Base-by-base conservation (phyloP, 768 basidiomycete genomes). In the Stropharia rugosoannulata region DNA sequence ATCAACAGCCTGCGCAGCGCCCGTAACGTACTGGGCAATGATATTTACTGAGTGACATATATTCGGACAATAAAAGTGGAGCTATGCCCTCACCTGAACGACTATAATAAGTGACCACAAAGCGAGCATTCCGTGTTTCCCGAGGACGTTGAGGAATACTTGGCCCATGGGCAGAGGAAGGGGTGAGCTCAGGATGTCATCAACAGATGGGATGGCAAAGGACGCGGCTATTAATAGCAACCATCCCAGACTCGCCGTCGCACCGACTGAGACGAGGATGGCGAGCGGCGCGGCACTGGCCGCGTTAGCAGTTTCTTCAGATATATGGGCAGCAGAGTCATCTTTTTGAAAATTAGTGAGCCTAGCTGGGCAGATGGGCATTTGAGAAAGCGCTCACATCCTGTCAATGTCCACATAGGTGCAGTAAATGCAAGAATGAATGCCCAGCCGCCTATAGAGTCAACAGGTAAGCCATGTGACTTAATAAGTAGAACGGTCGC, bases 341-440 rank as follows among this genome's bases (percentile, higher is more conserved):
- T 90, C 87, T 89, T 47, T n/a, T 22, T 16, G 38, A 18, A 10
- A 12, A 9, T 18, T 6, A 41, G 49, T 8, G 0, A 10, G 57
- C 40, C 49, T 56, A 58, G 18, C 38, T n/a, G 47, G 11, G n/a
- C 55, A 18, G 22, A 22, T 22, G 22, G 22, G n/a, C 22, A 29
- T 8, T 8, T 32, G 43, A 40, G 32, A 53, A 35, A 36, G 39
- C 5, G 22, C 85, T 61, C 52, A 88, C 87, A 90, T 57, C 87
- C 88, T 2, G 88, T 89, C 53, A 90, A 69, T 3, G 86, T 88
- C 87, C 87, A 89, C 88, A 89, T 89, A 0, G 87, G 85, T 1
- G 88, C 75, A 0, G 86, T 87, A 64, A 90, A 89, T 0, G 88
- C 77, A 43, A 89, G 66, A 58, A 89, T 73, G 66, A 89, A 89